phyloP scores from a whole-genome alignment of 768 basidiomycete genomes.

The Lentinula guzmanii region DNA sequence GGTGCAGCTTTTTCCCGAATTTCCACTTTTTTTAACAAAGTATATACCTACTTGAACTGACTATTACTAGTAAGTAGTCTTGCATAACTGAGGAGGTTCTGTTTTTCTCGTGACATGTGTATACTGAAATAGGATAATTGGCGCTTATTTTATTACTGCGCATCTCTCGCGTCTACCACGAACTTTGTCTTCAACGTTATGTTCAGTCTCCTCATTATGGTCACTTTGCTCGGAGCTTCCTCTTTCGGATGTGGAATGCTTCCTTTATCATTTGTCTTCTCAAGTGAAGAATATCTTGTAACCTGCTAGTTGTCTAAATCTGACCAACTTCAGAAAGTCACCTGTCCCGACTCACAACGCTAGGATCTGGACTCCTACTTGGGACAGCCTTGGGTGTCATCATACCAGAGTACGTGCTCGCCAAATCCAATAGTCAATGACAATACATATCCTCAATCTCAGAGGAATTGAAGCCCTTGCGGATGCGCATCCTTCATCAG shows the following conservation, averaged over 20 bases:
- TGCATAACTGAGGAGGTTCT: no score
- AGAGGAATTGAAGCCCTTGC: slow-evolving; percentile 71
- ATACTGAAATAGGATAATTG: no score
- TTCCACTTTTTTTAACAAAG: no score
- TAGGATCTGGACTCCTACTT: slow-evolving; percentile 81
- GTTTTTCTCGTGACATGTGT: no score
- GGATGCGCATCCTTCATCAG: slow-evolving; percentile 24
- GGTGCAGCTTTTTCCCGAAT: no score
- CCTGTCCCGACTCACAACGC: slow-evolving; percentile 38
- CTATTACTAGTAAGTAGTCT: no score
- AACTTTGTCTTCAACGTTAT: slow-evolving; percentile 15
- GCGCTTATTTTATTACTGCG: neutral
- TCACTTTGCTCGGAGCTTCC: slow-evolving; percentile 49
- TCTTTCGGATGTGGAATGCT: slow-evolving; percentile 69
- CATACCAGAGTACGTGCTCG: slow-evolving; percentile 76
- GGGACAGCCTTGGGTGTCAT: slow-evolving; percentile 90
- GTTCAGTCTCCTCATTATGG: slow-evolving; percentile 47
- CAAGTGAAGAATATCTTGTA: slow-evolving; percentile 39
- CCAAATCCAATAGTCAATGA: neutral
- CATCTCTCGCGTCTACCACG: neutral
- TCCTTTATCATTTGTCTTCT: slow-evolving; percentile 70
- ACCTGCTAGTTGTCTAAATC: neutral
- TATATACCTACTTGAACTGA: no score
- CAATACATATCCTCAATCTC: slow-evolving; percentile 1
- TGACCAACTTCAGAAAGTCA: slow-evolving; percentile 27